phyloP scores from a whole-genome alignment of 352 stramenopile genomes.

The Globisporangium carolinianum region DNA sequence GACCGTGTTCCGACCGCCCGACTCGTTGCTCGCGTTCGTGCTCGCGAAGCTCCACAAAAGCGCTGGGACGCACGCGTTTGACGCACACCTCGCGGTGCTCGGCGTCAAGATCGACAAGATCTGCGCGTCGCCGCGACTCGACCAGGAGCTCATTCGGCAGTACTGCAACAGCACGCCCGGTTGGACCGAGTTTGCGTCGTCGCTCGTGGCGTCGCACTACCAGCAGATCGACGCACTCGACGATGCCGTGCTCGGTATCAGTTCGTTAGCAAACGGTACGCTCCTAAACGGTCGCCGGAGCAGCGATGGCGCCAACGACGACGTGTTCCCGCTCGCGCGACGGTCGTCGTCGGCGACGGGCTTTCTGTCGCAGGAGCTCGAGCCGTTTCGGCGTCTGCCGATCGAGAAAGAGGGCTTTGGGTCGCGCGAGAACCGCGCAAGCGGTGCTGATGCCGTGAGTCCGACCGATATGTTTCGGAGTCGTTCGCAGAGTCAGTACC shows the following conservation, averaged over 20 bases:
- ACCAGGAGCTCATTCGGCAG: constrained; percentile 73
- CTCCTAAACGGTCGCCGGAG: constrained; percentile 13
- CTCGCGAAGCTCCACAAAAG: constrained; percentile 54
- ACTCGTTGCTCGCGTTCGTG: constrained; percentile 66
- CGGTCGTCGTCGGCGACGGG: constrained; percentile 57
- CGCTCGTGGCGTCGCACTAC: constrained; percentile 64
- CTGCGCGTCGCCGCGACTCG: constrained; percentile 57
- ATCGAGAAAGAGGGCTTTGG: constrained; percentile 72
- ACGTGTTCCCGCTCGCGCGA: constrained; percentile 43
- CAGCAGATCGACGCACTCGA: constrained; percentile 73
- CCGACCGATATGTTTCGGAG: constrained; percentile 69
- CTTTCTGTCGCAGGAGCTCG: constrained; percentile 54
- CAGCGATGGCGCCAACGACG: constrained; percentile 34
- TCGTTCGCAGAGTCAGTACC: constrained; percentile 61
- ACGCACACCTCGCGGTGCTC: constrained; percentile 66
- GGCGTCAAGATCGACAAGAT: constrained; percentile 80
- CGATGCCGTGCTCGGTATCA: constrained; percentile 23
- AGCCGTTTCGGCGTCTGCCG: constrained; percentile 55
- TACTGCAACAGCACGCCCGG: constrained; percentile 54
- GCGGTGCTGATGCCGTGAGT: constrained; percentile 45
- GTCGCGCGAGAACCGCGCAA: constrained; percentile 50
- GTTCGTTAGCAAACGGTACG: constrained; percentile 13
- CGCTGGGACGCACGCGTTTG: constrained; percentile 42
- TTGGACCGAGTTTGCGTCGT: constrained; percentile 63
- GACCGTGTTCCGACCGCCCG: constrained; percentile 60